Base-by-base conservation (phyloP, 148 eudicot species). In the Rhododendron ovatum region DNA sequence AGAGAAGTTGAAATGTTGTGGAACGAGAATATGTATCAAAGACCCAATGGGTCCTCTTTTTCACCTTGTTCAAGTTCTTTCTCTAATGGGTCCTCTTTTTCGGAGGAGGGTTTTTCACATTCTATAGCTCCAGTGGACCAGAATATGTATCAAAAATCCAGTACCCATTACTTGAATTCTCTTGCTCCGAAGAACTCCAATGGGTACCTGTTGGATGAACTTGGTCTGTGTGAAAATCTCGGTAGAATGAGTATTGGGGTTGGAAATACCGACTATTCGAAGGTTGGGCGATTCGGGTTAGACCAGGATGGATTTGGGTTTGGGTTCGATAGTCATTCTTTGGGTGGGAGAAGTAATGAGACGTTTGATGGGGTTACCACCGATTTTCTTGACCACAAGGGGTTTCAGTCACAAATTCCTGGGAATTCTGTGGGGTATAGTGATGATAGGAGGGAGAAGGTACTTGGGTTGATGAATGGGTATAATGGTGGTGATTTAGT, bases 211-310 rank as follows among this genome's bases (percentile, higher is more conserved):
- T 15, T 82, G 30, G 91, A 88, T 89, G 92, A 93, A n/a, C 45
- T 80, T 84, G 91, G 88, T 86, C 86, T 92, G 82, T 75, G 88
- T 22, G 88, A 88, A 47, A 89, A 87, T 28, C 85, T 94, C 30
- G 85, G 77, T 39, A 85, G 81, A 71, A 74, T 93, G 89, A 81
- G 78, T 85, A 17, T 93, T 87, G 89, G 91, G 73, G 90, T 87
- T 82, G 80, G 84, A 37, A 12, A 74, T 76, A 76, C 82, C 15
- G 84, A 86, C 82, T 78, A 63, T 89, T 85, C 87, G 83, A 82
- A 83, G 85, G 18, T 67, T 86, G 82, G 87, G 87, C 82, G 65
- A 22, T 85, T 84, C 28, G 84, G 81, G 80, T 28, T 76, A 17
- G 89, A 86, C 67, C 57, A 82, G 12, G 90, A 84, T 84, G 91